phyloP scores from a whole-genome alignment of 2,329 filamentous ascomycete species.

The Paramyrothecium sp. region DNA sequence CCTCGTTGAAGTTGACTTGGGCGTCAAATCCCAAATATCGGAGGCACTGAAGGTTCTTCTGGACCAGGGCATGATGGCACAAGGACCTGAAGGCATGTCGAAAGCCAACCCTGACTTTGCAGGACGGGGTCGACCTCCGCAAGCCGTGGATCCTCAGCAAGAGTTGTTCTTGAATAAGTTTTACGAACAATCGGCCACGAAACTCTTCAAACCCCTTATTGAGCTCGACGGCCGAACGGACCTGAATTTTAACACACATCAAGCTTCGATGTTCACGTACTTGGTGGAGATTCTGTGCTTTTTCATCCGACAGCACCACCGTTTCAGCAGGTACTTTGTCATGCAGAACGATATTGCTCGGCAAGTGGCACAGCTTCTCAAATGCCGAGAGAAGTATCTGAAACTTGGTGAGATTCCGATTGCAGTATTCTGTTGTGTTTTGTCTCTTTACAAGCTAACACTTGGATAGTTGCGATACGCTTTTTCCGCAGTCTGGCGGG shows the following conservation, averaged over 20 bases:
- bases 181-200: constrained; percentile 82
- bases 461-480: constrained; percentile 71
- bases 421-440: constrained; percentile 6
- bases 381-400: constrained; percentile 84
- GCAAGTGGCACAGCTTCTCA: constrained; percentile 78
- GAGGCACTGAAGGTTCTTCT: constrained; percentile 93
- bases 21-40: constrained; percentile 92
- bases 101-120: constrained; percentile 69
- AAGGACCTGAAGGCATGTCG: constrained; percentile 52
- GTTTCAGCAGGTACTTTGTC: constrained; percentile 86
- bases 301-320: constrained; percentile 85
- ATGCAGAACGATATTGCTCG: constrained; percentile 74
- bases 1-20: constrained; percentile 86
- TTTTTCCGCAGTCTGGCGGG: constrained; percentile 87
- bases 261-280: constrained; percentile 88
- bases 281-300: constrained; percentile 92
- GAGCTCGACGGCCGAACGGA: constrained; percentile 70
- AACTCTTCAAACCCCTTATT: constrained; percentile 83
- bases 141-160: constrained; percentile 66
- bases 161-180: constrained; percentile 85
- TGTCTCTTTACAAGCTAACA: constrained; percentile 16
- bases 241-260: constrained; percentile 72
- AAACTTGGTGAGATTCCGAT: constrained; percentile 67
- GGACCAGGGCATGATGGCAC: constrained; percentile 60
- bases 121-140: constrained; percentile 51